phyloP scores from a whole-genome alignment of 257 asterid genomes.

The Pogostemon cablin region DNA sequence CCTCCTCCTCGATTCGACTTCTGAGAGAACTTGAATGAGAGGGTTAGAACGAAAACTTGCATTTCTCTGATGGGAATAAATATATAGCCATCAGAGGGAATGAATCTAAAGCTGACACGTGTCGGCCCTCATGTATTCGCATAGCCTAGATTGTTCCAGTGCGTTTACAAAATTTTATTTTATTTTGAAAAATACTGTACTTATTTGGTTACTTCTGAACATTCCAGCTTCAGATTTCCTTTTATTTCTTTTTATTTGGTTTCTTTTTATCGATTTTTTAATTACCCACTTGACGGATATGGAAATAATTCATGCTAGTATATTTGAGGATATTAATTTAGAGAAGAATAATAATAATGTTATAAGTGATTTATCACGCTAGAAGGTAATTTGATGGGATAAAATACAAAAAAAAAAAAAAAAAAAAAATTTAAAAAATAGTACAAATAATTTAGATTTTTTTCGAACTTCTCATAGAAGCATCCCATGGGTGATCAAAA shows the following conservation, averaged over 20 bases:
- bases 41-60: not conserved
- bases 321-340: too few species aligned
- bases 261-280: too few species aligned
- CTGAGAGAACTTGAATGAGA: not conserved
- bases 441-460: too few species aligned
- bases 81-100: constrained; percentile 19
- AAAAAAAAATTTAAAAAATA: too few species aligned
- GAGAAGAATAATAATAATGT: too few species aligned
- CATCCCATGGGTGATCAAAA: too few species aligned
- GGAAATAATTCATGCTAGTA: too few species aligned
- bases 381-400: too few species aligned
- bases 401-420: too few species aligned
- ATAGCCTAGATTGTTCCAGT: constrained; percentile 39
- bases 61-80: not conserved
- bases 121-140: not conserved
- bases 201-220: not conserved
- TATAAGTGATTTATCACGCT: too few species aligned
- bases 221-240: not conserved
- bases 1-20: constrained; percentile 22
- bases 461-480: too few species aligned
- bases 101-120: constrained; percentile 29
- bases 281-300: too few species aligned
- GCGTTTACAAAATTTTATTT: constrained; percentile 1
- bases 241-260: not conserved
- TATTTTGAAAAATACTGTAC: not conserved